A percentile compares a stretch with the other conserved stretches of the same genome.
Evolutionary conservation across 345 rosid genomes (phyloP).

Genomic region (Sonneratia caseolaris): DNA sequence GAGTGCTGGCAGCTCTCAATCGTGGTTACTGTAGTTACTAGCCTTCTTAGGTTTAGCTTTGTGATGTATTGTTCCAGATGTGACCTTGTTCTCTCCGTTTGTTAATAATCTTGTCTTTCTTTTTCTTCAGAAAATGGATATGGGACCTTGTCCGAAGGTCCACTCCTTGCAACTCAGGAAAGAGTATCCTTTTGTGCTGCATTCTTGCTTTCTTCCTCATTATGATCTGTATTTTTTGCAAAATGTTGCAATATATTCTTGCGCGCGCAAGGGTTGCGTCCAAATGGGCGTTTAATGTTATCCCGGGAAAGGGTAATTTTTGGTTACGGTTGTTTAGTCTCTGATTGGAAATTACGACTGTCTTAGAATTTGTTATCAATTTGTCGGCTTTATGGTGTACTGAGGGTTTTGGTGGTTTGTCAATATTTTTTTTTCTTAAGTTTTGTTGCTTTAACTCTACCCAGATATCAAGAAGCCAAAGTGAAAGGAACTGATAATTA

Average conservation of each 20-base stretch:
- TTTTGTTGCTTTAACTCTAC: constrained; percentile 21
- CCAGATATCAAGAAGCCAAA: constrained; percentile 83
- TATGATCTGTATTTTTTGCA: too few relatives aligned
- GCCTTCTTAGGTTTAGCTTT: too few relatives aligned
- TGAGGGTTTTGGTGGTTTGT: not conserved
- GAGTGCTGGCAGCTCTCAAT: not conserved
- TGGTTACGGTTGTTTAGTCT: too few relatives aligned
- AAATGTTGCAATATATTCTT: not conserved
- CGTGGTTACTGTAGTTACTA: too few relatives aligned
- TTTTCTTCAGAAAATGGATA: constrained; percentile 85
- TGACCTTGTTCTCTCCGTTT: not conserved
- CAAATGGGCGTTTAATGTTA: too few relatives aligned
- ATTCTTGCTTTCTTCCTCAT: not conserved
- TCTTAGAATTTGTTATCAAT: not conserved
- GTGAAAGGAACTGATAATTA: constrained; percentile 72
- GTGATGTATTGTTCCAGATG: too few relatives aligned
- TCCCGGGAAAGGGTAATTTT: too few relatives aligned
- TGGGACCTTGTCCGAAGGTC: constrained; percentile 99
- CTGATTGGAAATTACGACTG: too few relatives aligned
- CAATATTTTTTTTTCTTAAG: not conserved
- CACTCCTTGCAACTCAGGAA: constrained; percentile 94
- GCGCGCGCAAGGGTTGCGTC: not conserved
- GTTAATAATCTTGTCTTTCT: not conserved
- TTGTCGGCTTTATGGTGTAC: not conserved
- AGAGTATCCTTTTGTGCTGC: constrained; percentile 60